A percentile compares a stretch with the other conserved stretches of the same genome.
phyloP scores from a whole-genome alignment of 2,329 filamentous ascomycete species.

The Teratosphaeria epicoccoides region DNA sequence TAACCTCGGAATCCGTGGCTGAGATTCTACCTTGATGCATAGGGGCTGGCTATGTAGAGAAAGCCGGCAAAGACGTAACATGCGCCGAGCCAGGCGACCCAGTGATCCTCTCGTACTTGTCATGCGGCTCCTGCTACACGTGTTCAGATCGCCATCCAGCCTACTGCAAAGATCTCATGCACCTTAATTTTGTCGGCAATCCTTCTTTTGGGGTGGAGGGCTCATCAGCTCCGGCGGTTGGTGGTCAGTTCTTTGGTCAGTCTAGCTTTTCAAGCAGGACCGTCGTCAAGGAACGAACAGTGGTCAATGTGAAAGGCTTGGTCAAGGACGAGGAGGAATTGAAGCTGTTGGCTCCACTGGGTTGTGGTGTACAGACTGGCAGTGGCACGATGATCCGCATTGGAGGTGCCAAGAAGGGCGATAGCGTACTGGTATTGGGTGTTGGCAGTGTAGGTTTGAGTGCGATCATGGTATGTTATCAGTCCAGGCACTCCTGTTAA shows the following conservation, averaged over 20 bases:
- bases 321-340: constrained; percentile 14
- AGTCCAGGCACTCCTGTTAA: background rate
- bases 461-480: constrained; percentile 27
- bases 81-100: constrained; percentile 10
- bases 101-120: constrained; percentile 16
- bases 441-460: constrained; percentile 19
- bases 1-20: background rate
- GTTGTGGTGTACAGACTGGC: constrained; percentile 20
- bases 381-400: constrained; percentile 18
- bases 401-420: constrained; percentile 12
- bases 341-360: constrained; percentile 17
- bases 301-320: constrained; percentile 12
- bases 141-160: background rate
- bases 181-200: background rate
- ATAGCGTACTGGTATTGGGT: constrained; percentile 15
- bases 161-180: background rate
- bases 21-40: background rate
- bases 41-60: background rate
- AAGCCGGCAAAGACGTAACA: background rate
- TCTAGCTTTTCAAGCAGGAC: constrained; percentile 16
- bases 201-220: background rate
- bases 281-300: constrained; percentile 14
- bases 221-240: background rate
- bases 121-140: constrained; percentile 5
- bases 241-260: constrained; percentile 20